Base-by-base conservation (phyloP, 441 rosid species). In the Raphanus hybrid region DNA sequence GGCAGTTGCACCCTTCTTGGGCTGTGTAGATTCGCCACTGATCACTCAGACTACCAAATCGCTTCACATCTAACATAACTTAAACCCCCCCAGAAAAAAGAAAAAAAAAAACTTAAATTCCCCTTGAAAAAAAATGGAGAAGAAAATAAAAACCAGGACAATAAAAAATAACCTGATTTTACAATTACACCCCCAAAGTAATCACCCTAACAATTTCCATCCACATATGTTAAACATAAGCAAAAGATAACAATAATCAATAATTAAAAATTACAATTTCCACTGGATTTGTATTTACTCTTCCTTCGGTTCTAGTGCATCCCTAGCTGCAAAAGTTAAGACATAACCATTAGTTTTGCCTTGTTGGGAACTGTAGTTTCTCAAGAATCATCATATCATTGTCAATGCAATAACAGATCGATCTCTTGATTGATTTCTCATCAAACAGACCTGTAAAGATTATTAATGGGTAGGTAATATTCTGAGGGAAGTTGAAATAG, bases 121-220 rank as follows among this genome's bases (percentile, higher is more conserved):
- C 59, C 54, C 18, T 16, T 15, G 9, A 45, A 74, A 55, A 74
- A 52, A 39, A 65, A 67, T 66, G 67, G 65, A 66, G 67, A 74
- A 66, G 29, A 8, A 6, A 37, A 54, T 1, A 15, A 54, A 70
- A 71, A 32, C 71, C 77, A 64, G 77, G 71, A 64, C 27, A 65
- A 54, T 52, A 52, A 65, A 39, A 72, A 54, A 20, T n/a, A 65
- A 41, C 66, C 71, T 67, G 78, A 66, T 39, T 73, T 73, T 52
- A 73, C 76, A 64, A 63, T 66, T 67, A 74, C 78, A 67, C 65
- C 71, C 61, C 71, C 71, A 65, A 37, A 66, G 41, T 64, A 15
- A 26, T 20, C 71, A 74, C 72, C 71, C 65, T 66, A 74, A 39
- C 64, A 63, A 39, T 52, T 54, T 29, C 43, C 70, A 78, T 59